Evolutionary conservation across 306 rosid genomes (phyloP).

Genomic region (Malus orientalis): DNA sequence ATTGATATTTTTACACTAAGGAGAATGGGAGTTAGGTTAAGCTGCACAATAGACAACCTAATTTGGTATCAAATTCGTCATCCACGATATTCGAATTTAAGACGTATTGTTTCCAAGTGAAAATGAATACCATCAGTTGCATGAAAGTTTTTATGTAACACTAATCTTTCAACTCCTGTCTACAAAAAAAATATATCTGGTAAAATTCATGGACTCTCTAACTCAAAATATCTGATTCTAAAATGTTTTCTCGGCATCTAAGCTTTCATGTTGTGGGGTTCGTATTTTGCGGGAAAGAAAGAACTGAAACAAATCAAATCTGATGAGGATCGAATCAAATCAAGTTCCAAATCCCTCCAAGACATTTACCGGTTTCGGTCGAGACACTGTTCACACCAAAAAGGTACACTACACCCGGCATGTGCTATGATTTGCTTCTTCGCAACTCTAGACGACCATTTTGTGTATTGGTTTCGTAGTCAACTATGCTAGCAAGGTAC

Average conservation of each 20-base stretch:
- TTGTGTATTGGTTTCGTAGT: not conserved
- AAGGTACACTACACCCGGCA: constrained; percentile 2
- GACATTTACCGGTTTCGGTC: not conserved
- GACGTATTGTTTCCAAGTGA: accelerated
- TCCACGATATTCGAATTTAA: too few relatives aligned
- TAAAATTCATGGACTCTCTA: not conserved
- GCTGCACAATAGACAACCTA: too few relatives aligned
- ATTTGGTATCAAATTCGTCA: too few relatives aligned
- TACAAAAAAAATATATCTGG: too few relatives aligned
- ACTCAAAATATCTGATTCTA: not conserved
- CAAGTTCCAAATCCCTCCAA: not conserved
- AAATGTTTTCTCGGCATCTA: too few relatives aligned
- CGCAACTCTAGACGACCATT: not conserved
- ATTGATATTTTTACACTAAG: too few relatives aligned
- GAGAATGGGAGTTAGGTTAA: too few relatives aligned
- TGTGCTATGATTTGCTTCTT: constrained; percentile 27
- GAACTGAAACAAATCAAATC: not conserved
- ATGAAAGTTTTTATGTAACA: too few relatives aligned
- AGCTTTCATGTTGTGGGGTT: too few relatives aligned
- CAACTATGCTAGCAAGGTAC: not conserved
- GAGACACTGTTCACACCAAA: not conserved
- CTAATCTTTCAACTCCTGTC: not conserved
- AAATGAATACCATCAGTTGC: too few relatives aligned
- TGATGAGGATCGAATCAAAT: not conserved
- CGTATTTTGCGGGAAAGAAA: not conserved